These are phyloP conservation scores for Pleoardoris graminearum DNA, from an alignment of 2,329 filamentous ascomycete species.

Conservation along the genomic window DNA sequence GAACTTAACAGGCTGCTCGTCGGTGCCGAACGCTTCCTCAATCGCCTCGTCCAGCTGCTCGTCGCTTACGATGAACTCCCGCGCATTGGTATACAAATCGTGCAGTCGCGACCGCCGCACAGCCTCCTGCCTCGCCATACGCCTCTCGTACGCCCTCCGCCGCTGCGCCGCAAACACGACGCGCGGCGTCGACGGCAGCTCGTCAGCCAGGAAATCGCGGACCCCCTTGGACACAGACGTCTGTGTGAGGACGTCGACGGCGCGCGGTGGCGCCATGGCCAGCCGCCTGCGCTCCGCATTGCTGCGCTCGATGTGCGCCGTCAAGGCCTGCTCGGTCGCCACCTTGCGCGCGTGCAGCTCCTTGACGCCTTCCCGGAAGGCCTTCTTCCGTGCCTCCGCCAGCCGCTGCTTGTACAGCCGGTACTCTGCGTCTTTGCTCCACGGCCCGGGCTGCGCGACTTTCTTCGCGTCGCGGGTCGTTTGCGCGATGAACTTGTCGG, in stretches of 20 bases:
- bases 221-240: slow-evolving; percentile 36
- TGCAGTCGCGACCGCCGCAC: slow-evolving; percentile 73
- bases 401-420: slow-evolving; percentile 71
- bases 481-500: slow-evolving; percentile 61
- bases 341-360: slow-evolving; percentile 62
- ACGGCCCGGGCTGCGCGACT: slow-evolving; percentile 39
- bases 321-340: slow-evolving; percentile 25
- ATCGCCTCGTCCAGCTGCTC: slow-evolving; percentile 73
- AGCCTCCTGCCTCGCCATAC: slow-evolving; percentile 58
- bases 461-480: slow-evolving; percentile 60
- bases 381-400: slow-evolving; percentile 70
- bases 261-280: slow-evolving; percentile 67
- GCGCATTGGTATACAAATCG: slow-evolving; percentile 86
- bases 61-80: slow-evolving; percentile 83
- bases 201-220: slow-evolving; percentile 40
- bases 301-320: slow-evolving; percentile 25
- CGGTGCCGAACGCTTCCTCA: slow-evolving; percentile 73
- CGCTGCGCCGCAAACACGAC: slow-evolving; percentile 30
- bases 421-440: slow-evolving; percentile 52
- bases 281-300: slow-evolving; percentile 56
- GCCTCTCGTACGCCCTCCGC: slow-evolving; percentile 43
- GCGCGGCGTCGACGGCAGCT: slow-evolving; percentile 31
- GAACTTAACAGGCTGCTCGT: slow-evolving; percentile 51
- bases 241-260: slow-evolving; percentile 56
- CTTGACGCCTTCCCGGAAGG: slow-evolving; percentile 71